Conservation (phyloP, 129 eudicot species). For the Cynara cardunculus region DNA sequence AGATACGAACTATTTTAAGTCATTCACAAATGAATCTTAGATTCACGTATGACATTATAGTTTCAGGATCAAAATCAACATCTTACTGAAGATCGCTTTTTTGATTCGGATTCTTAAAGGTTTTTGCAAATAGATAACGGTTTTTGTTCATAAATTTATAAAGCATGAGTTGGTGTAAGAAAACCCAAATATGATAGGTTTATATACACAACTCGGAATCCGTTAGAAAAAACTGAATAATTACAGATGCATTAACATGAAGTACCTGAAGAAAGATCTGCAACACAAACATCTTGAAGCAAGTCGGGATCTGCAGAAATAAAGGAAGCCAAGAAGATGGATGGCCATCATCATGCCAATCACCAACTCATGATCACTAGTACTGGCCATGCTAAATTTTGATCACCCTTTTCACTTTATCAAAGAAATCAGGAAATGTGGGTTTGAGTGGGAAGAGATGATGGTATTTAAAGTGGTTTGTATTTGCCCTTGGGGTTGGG, state of each 20-base stretch:
- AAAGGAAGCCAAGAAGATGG: not conserved
- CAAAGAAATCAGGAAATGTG: not conserved
- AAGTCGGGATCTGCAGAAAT: slow-evolving; percentile 47
- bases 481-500: not conserved
- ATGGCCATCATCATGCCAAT: not conserved
- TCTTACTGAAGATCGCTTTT: too few species aligned
- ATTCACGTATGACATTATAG: too few species aligned
- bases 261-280: slow-evolving; percentile 51
- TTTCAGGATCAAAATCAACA: too few species aligned
- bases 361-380: not conserved
- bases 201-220: too few species aligned
- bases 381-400: not conserved
- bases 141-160: not conserved
- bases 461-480: not conserved
- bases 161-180: not conserved
- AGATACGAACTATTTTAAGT: too few species aligned
- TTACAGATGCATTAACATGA: not conserved
- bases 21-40: too few species aligned
- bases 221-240: too few species aligned
- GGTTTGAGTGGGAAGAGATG: not conserved
- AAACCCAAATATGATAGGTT: not conserved
- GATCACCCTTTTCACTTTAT: not conserved
- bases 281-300: slow-evolving; percentile 67
- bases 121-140: not conserved
- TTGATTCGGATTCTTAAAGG: too few species aligned